Conservation (phyloP, 2,329 filamentous ascomycete species). For the Calonectria pseudoturangicola region DNA sequence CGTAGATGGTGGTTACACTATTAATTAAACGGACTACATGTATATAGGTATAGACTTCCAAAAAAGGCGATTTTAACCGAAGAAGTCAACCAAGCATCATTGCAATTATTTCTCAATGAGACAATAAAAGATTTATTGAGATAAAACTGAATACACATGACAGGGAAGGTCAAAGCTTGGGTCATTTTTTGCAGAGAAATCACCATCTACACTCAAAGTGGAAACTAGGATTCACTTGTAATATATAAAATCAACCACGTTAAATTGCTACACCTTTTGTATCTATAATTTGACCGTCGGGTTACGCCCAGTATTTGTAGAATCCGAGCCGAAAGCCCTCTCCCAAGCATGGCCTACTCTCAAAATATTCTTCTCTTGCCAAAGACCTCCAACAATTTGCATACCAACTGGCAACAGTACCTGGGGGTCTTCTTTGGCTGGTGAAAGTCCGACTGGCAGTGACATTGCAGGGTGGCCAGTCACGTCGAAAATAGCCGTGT, state of each 20-base stretch:
- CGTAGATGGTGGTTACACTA: slow-evolving; percentile 72
- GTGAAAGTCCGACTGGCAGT: slow-evolving; percentile 69
- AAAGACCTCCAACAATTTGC: slow-evolving; percentile 72
- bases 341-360: slow-evolving; percentile 69
- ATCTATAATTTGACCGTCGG: slow-evolving; percentile 6
- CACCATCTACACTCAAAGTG: too few species aligned
- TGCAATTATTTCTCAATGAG: too few species aligned
- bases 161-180: too few species aligned
- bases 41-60: too few species aligned
- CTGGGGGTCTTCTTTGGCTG: slow-evolving; percentile 60
- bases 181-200: too few species aligned
- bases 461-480: slow-evolving; percentile 74
- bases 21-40: slow-evolving; percentile 58
- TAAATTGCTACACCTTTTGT: neutral
- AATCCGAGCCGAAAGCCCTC: slow-evolving; percentile 61
- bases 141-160: too few species aligned
- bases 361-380: slow-evolving; percentile 69
- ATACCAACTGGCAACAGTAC: slow-evolving; percentile 70
- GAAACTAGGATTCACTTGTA: too few species aligned
- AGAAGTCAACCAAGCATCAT: too few species aligned
- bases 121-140: too few species aligned
- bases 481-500: slow-evolving; percentile 74
- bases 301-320: too few species aligned
- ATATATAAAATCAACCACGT: too few species aligned
- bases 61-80: too few species aligned